Evolutionary conservation across 441 rosid species (phyloP).

Genomic region (Manihot esculenta): DNA sequence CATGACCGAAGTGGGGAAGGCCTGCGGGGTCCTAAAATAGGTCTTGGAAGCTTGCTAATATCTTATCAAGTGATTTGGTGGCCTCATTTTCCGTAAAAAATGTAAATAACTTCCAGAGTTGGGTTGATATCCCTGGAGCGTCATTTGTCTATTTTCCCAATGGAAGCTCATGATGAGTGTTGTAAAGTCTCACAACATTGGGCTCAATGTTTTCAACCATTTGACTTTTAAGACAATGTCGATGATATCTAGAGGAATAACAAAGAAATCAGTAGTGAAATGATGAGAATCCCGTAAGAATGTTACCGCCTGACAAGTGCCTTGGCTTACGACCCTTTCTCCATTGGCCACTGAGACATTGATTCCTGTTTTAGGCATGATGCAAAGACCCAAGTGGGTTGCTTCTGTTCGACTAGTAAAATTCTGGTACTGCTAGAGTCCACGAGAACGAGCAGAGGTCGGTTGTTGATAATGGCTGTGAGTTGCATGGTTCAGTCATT

Average conservation of each 20-base stretch:
- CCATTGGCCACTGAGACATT: background rate
- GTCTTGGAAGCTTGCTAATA: background rate
- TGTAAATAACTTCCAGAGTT: background rate
- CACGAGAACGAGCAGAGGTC: too few species aligned
- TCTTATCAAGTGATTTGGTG: background rate
- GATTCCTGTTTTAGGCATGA: too few species aligned
- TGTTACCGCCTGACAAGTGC: background rate
- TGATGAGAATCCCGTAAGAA: background rate
- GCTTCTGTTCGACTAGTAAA: too few species aligned
- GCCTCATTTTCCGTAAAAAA: background rate
- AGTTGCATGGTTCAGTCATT: too few species aligned
- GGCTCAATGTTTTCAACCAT: background rate
- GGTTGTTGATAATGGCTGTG: too few species aligned
- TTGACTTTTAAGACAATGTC: background rate
- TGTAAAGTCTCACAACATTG: background rate
- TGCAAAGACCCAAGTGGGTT: too few species aligned
- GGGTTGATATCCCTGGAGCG: background rate
- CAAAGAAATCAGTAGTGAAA: background rate
- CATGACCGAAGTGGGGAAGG: background rate
- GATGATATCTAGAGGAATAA: background rate
- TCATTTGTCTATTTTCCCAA: too few species aligned
- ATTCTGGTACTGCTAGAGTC: too few species aligned
- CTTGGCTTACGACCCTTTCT: background rate
- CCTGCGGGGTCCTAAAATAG: fast-evolving
- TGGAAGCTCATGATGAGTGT: background rate